Conservation (phyloP, 73 alveolate genomes). For the Urostyla sp. region DNA sequence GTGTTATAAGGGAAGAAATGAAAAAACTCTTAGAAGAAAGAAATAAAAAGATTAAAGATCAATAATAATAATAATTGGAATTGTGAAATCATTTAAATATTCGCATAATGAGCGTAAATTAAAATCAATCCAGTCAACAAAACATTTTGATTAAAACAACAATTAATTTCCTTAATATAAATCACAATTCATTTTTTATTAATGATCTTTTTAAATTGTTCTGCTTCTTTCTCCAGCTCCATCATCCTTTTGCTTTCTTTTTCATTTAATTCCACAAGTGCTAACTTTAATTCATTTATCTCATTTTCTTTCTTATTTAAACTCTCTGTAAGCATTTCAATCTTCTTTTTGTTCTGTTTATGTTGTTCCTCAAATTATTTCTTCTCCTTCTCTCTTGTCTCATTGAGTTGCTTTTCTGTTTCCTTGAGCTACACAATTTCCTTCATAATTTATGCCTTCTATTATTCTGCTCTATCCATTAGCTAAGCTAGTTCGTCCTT, state of each 20-base stretch:
- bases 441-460: conserved; percentile 56
- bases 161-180: too few relatives aligned
- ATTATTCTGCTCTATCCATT: conserved; percentile 65
- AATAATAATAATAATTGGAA: too few relatives aligned
- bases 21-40: too few relatives aligned
- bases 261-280: conserved; percentile 51
- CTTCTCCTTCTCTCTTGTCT: conserved; percentile 53
- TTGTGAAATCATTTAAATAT: too few relatives aligned
- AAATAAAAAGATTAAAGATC: too few relatives aligned
- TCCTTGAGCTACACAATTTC: conserved; percentile 67
- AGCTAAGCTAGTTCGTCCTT: conserved; percentile 70
- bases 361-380: conserved; percentile 34
- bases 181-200: neutral
- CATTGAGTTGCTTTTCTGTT: conserved; percentile 64
- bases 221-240: conserved; percentile 69
- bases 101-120: too few relatives aligned
- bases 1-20: too few relatives aligned
- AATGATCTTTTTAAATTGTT: conserved; percentile 58
- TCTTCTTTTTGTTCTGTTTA: conserved; percentile 6
- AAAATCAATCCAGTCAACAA: too few relatives aligned
- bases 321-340: conserved; percentile 54
- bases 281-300: conserved; percentile 54
- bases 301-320: conserved; percentile 62
- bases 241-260: conserved; percentile 65
- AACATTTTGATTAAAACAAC: neutral